Evolutionary conservation across 1,284 basidiomycete species (phyloP), one percentile per base, ranked within the genome.

Genomic region (Tilletia indica): DNA sequence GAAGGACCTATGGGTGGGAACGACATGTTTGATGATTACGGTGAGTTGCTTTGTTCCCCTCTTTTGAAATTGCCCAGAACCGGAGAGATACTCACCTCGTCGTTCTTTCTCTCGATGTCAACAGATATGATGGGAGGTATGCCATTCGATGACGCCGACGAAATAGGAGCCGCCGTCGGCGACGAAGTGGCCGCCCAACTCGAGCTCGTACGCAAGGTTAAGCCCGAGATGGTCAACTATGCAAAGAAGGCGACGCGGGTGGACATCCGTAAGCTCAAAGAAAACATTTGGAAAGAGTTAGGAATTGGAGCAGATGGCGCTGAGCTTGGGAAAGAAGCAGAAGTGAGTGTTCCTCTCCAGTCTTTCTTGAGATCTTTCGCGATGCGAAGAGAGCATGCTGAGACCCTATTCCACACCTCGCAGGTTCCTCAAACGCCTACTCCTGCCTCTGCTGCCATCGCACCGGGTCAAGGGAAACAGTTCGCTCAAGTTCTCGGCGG

Each of bases 221-320:
- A 90, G 73, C 94, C 94, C 1, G 93, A 97, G 83, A 90, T 90
- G 74, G 93, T 99, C 79, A 94, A 95, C 78, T 98, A 97, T 81
- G 92, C 95, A 3, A 97, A 96, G 86, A 90, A 92, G 71, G 96
- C 97, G 2, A 99, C 98, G 87, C 88, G 95, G 58, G 95, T 99
- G 38, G 97, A 99, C 82, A 94, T 99, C 66, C 90, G 94, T 82
- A 93, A 92, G 85, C 87, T 99, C 78, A 99, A 99, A 86, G 97
- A 99, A 75, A 97, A 94, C 80, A 98, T 99, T 71, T 99, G 96
- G 96, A 91, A 89, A 81, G 92, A 92, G 5, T 86, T 98, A 49
- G 91, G 70, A 14, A 78, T 82, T 47, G 34, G 71, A 16, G 56
- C 71, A 3, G 66, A 69, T 5, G 68, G 63, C n/a, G 66, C 72